Conservation (phyloP, 768 basidiomycete species). For the Psilocybe cyanescens region DNA sequence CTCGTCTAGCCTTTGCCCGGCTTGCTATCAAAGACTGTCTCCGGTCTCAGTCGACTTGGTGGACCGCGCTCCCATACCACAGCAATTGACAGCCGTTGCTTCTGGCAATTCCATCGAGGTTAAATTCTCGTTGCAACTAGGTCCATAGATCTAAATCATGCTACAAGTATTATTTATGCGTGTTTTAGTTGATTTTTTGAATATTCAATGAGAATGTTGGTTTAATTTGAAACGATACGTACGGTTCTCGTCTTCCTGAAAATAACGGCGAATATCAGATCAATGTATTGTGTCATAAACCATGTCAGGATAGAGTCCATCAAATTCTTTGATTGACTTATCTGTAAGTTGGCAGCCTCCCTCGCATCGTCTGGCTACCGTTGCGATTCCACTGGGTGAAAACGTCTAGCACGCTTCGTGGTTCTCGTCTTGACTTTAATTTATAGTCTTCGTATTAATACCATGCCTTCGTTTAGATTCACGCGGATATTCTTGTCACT, state of each 20-base stretch:
- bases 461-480: too few relatives aligned
- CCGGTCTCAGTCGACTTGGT: neutral
- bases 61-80: neutral
- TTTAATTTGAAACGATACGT: neutral
- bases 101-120: neutral
- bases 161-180: too few relatives aligned
- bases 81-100: neutral
- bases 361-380: too few relatives aligned
- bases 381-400: too few relatives aligned
- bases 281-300: neutral
- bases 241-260: neutral
- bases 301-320: neutral
- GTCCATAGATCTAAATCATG: neutral
- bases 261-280: neutral
- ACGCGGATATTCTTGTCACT: too few relatives aligned
- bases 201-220: neutral
- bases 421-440: too few relatives aligned
- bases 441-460: too few relatives aligned
- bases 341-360: too few relatives aligned
- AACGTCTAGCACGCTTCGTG: too few relatives aligned
- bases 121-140: neutral
- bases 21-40: neutral
- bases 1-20: neutral
- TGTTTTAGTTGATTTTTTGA: too few relatives aligned
- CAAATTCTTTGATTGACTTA: too few relatives aligned